A percentile compares a stretch with the other conserved stretches of the same genome.
phyloP scores from a whole-genome alignment of 1,139 yeast genomes.

The Yamadazyma friedrichii region DNA sequence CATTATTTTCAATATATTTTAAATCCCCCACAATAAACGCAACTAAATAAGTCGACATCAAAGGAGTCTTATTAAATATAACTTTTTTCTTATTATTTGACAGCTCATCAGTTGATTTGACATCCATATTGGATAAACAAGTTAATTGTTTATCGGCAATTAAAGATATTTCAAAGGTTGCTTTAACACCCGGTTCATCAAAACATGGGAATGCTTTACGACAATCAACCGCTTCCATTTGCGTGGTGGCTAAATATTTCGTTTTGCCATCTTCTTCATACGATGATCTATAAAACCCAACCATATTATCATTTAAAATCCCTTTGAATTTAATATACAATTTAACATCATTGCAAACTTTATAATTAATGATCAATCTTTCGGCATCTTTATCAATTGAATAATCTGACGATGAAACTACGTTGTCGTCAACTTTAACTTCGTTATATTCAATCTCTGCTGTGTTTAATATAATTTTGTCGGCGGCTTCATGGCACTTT shows the following conservation, averaged over 20 bases:
- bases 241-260: conserved; percentile 74
- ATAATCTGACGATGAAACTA: conserved; percentile 26
- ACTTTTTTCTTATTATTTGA: conserved; percentile 53
- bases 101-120: conserved; percentile 43
- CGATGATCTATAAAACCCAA: conserved; percentile 80
- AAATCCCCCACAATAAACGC: conserved; percentile 81
- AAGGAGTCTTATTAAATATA: conserved; percentile 54
- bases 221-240: conserved; percentile 88
- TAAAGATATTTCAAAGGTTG: conserved; percentile 68
- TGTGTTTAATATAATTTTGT: conserved; percentile 55
- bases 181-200: conserved; percentile 85
- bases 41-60: conserved; percentile 76
- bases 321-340: conserved; percentile 66
- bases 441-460: conserved; percentile 62
- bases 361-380: conserved; percentile 59
- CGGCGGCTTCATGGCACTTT: conserved; percentile 55
- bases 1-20: conserved; percentile 63
- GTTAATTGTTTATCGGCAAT: conserved; percentile 59
- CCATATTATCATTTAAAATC: conserved; percentile 75
- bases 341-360: conserved; percentile 45
- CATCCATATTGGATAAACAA: conserved; percentile 81
- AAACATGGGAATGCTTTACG: conserved; percentile 89
- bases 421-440: conserved; percentile 45
- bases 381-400: conserved; percentile 52
- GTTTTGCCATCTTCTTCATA: conserved; percentile 62